Base-by-base conservation (phyloP, 2,329 filamentous ascomycete species). In the Aspergillus hortae region DNA sequence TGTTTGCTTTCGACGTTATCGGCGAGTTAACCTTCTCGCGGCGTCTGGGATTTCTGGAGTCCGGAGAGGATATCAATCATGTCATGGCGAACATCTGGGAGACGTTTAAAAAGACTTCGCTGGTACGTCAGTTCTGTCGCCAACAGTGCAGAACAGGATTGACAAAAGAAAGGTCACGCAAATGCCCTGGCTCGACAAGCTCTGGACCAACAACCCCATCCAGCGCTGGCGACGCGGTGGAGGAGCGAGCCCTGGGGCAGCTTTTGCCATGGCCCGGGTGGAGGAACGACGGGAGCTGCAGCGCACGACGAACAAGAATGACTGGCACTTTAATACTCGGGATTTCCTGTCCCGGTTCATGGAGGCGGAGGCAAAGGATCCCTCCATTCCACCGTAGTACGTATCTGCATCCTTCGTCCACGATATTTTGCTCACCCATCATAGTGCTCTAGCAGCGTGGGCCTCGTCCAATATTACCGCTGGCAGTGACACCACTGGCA, bases 381-480 rank as follows among this genome's bases (percentile, higher is more conserved):
- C n/a, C 1, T 35, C 33, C 33, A 35, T 35, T 7, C 33, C 11
- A 35, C 33, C n/a, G 6, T n/a, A 35, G n/a, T 12, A 35, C 7
- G n/a, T 12, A 12, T n/a, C 33, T n/a, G 33, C 11, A 7, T 4
- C 5, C 7, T 9, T 9, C 2, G 32, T 1, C 6, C 10, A 23
- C 23, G 1, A 23, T 5, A 23, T 23, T 23, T 5, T 23, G 23
- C 23, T 23, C 23, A 23, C 6, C 4, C 6, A 23, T 23, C 2
- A 1, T 23, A 23, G 33, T 12, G 33, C 33, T 35, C 33, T 56
- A 2, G 61, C 51, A 3, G 61, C 65, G 9, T 70, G 67, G 67
- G 66, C 64, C 0, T 65, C 66, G 43, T 68, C 67, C 9, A 71
- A 70, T 50, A 58, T 70, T 23, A 62, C 64, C 12, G 59, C 55